Base-by-base conservation (phyloP, 495 filamentous ascomycete species). In the Aspergillus ostianus region DNA sequence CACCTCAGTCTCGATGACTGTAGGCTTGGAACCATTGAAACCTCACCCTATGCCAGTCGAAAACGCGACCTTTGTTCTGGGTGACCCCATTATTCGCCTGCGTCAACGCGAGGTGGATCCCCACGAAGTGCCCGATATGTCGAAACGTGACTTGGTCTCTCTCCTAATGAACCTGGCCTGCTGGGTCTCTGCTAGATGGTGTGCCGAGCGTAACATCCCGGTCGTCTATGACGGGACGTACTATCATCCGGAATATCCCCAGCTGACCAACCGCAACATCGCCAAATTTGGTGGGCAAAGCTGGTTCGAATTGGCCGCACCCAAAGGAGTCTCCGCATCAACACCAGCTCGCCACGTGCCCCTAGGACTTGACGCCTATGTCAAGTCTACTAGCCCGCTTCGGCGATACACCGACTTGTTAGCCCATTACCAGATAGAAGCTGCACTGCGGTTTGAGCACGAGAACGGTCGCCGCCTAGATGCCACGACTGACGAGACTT, bases 341-440 rank as follows among this genome's bases (percentile, higher is more conserved):
- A 57, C 36, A 41, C 82, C 87, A 0, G 70, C 83, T 47, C 80
- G 76, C 18, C 82, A 90, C 64, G 73, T 77, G 30, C 69, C 80
- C 9, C 73, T 97, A 19, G 92, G 90, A 13, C 62, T 89, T 5
- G 74, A 86, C 49, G 76, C 84, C 44, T 96, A 97, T 68, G 76
- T 85, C 60, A 94, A 91, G 66, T 84, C 85, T 45, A 98, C 94
- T 2, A 92, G 87, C 62, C 94, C 94, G 3, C 79, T 98, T 8
- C 90, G 94, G 18, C 83, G 94, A 29, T 97, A 87, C 73, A 73
- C 75, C 17, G 94, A 98, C 70, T 72, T 98, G 61, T 75, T 97
- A n/a, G 79, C 84, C 0, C 92, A 97, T 70, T 97, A 91, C 82
- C 93, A 98, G 65, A 92, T 98, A 62, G 87, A 95, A 71, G 86